phyloP scores from a whole-genome alignment of 2,329 filamentous ascomycete species.

The Rutstroemia sp. region DNA sequence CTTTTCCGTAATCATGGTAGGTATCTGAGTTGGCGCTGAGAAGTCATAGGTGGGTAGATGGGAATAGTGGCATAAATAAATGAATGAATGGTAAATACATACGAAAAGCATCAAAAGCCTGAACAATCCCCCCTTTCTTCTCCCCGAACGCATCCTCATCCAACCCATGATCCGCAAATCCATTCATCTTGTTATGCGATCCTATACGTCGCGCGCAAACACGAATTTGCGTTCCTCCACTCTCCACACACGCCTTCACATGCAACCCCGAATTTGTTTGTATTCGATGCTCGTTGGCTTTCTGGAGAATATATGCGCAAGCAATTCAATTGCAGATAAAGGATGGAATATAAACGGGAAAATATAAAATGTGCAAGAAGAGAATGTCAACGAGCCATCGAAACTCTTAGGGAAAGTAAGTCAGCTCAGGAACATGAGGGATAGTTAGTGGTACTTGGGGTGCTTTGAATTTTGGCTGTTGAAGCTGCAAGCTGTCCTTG shows the following conservation, averaged over 20 bases:
- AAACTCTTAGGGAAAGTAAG: not conserved
- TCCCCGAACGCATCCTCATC: conserved; percentile 77
- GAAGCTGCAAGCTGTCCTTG: not conserved
- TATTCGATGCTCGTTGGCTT: not conserved
- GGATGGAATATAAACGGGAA: not conserved
- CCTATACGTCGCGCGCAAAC: not conserved
- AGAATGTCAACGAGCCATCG: not conserved
- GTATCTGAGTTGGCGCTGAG: not conserved
- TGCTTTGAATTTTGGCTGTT: not conserved
- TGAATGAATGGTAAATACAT: conserved; percentile 35
- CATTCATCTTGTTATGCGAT: conserved; percentile 51
- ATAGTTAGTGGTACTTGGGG: not conserved
- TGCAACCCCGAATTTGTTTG: no score
- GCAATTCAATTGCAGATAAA: not conserved
- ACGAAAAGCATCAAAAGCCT: conserved; percentile 97
- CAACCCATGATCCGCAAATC: conserved; percentile 61
- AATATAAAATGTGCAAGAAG: not conserved
- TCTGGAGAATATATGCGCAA: not conserved
- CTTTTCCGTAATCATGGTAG: not conserved
- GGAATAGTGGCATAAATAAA: not conserved
- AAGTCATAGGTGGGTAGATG: not conserved
- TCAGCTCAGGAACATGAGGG: not conserved
- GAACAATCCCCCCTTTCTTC: conserved; percentile 60
- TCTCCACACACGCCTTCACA: not conserved
- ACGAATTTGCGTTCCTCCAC: not conserved